Evolutionary conservation across 2,329 filamentous ascomycete species (phyloP).

Genomic region (Cercospora janseana): DNA sequence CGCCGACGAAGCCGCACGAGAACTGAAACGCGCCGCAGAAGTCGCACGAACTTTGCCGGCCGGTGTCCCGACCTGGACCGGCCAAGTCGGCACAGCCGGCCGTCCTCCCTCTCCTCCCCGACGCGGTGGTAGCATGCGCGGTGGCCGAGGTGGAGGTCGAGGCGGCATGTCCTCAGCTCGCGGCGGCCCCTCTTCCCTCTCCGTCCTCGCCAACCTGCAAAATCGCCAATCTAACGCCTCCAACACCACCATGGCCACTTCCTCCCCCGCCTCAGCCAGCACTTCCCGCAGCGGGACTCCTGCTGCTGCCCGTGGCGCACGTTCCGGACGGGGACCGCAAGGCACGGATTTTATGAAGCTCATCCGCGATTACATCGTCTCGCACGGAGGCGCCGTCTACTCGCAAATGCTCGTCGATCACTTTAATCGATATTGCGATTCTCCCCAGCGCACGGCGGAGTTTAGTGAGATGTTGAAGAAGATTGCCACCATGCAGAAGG

Average conservation of each 20-base stretch:
- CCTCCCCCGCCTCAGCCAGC: constrained; percentile 32
- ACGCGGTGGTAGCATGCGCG: constrained; percentile 45
- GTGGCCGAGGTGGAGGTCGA: constrained; percentile 29
- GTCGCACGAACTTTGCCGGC: constrained; percentile 70
- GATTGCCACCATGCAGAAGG: constrained; percentile 69
- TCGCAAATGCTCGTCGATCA: constrained; percentile 87
- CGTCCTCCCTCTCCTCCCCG: constrained; percentile 59
- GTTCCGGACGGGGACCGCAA: constrained; percentile 24
- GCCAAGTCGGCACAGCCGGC: constrained; percentile 74
- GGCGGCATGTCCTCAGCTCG: constrained; percentile 24
- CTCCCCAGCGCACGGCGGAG: constrained; percentile 65
- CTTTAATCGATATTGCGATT: constrained; percentile 77
- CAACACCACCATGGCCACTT: constrained; percentile 29
- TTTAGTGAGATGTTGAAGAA: constrained; percentile 78
- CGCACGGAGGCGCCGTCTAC: constrained; percentile 74
- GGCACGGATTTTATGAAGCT: constrained; percentile 48
- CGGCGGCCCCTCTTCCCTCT: constrained; percentile 41
- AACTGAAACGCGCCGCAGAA: constrained; percentile 70
- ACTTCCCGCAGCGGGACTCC: constrained; percentile 28
- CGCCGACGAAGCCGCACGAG: constrained; percentile 72
- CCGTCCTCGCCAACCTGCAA: constrained; percentile 46
- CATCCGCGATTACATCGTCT: constrained; percentile 74
- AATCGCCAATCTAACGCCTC: constrained; percentile 40
- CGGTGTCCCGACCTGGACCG: constrained; percentile 92
- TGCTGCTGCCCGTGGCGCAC: constrained; percentile 23